These are phyloP conservation scores for Wickerhamiella sergipiensis DNA, from an alignment of 805 yeast genomes.

Conservation along the genomic window DNA sequence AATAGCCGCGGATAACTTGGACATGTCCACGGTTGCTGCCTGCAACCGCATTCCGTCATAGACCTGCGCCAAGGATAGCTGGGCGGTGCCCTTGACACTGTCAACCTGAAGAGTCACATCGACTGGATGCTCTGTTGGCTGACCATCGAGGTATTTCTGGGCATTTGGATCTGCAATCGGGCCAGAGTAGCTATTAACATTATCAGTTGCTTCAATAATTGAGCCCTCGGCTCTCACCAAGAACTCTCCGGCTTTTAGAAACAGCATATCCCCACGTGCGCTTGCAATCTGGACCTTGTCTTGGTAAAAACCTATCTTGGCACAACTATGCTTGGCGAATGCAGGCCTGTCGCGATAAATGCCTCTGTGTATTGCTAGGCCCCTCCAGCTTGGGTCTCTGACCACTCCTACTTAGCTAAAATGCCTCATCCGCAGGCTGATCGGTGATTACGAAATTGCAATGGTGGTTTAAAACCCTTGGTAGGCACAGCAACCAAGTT, in stretches of 20 bases:
- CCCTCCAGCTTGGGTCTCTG: no score
- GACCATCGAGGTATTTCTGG: neutral
- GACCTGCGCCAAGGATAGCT: neutral
- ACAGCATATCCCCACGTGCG: neutral
- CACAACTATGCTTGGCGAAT: neutral
- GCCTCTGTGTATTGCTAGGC: no score
- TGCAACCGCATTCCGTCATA: neutral
- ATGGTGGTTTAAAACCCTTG: no score
- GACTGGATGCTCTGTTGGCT: neutral
- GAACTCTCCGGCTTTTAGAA: neutral
- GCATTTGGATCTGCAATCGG: neutral
- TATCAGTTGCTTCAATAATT: neutral
- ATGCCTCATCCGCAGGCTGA: no score
- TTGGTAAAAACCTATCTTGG: neutral
- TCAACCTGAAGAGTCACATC: neutral
- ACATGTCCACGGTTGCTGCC: neutral
- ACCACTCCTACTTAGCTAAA: no score
- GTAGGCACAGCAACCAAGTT: neutral
- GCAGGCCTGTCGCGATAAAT: no score
- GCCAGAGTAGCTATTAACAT: neutral
- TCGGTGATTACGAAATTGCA: neutral
- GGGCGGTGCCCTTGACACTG: neutral
- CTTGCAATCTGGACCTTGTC: neutral
- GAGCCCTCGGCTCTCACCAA: neutral
- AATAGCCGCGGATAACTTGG: neutral